Conservation (phyloP, 2,329 filamentous ascomycete genomes). For the Escovopsis sp. region DNA sequence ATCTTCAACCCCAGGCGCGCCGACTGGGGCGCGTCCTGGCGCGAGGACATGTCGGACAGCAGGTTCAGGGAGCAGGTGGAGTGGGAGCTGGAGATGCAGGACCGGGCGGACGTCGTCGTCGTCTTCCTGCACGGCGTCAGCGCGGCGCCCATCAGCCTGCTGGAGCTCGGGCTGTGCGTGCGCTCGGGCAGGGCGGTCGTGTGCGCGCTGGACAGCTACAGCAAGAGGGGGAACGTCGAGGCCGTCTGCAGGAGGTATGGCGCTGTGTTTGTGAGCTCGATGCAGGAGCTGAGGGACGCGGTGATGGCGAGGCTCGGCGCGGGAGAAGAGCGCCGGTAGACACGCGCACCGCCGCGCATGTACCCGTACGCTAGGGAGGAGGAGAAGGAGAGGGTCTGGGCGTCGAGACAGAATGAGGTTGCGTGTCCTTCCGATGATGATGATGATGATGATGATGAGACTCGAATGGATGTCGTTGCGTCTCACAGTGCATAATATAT, state of each 20-base stretch:
- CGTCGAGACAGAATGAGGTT: no score
- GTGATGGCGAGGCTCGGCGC: constrained; percentile 15
- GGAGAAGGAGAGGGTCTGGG: no score
- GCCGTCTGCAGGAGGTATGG: constrained; percentile 36
- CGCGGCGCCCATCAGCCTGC: constrained; percentile 39
- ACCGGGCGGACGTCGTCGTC: constrained; percentile 36
- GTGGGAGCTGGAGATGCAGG: constrained; percentile 47
- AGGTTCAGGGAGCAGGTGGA: constrained; percentile 38
- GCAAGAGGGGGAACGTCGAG: constrained; percentile 46
- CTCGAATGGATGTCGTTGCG: no score
- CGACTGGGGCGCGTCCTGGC: constrained; percentile 41
- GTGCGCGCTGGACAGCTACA: constrained; percentile 35
- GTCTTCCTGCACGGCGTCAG: constrained; percentile 41
- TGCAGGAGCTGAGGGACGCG: constrained; percentile 24
- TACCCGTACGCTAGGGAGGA: no score
- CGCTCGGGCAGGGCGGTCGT: constrained; percentile 33
- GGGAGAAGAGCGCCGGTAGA: no score
- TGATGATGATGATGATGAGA: no score
- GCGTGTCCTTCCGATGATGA: no score
- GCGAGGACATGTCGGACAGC: constrained; percentile 30
- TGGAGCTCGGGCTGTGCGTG: constrained; percentile 45
- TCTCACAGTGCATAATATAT: no score
- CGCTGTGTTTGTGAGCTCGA: constrained; percentile 27
- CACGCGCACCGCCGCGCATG: no score
- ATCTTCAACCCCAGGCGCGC: constrained; percentile 41